phyloP scores from a whole-genome alignment of 176 grass and related monocot species.

The Tillandsia fasciculata region DNA sequence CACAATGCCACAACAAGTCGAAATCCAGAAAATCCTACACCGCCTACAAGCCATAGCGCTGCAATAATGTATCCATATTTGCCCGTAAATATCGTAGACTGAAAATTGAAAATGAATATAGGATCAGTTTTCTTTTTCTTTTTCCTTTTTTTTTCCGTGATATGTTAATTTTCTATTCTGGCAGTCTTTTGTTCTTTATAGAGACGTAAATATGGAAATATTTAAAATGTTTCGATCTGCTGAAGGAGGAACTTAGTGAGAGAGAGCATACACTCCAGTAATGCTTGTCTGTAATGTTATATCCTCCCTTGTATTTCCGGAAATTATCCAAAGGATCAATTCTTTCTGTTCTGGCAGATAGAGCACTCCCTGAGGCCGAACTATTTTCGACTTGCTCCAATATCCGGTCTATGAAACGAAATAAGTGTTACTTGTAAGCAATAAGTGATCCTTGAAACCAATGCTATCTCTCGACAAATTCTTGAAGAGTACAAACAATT shows the following conservation, averaged over 20 bases:
- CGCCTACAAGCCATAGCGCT: conserved; percentile 57
- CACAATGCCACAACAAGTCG: conserved; percentile 35
- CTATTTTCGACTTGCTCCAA: conserved; percentile 19
- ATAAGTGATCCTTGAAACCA: conserved; percentile 1
- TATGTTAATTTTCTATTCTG: too few relatives aligned
- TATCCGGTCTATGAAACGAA: conserved; percentile 18
- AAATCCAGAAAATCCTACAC: conserved; percentile 22
- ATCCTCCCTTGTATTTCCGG: conserved; percentile 69
- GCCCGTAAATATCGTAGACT: conserved; percentile 90
- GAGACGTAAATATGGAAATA: too few relatives aligned
- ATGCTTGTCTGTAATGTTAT: conserved; percentile 75
- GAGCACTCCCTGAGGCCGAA: conserved; percentile 14
- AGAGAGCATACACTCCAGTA: conserved; percentile 86
- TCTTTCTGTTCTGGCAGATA: conserved; percentile 49
- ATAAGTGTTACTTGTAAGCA: conserved; percentile 14
- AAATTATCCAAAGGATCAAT: conserved; percentile 58
- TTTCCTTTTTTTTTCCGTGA: background rate
- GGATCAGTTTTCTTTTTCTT: conserved; percentile 2
- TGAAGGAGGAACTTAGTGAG: conserved; percentile 6
- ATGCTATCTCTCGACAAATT: too few relatives aligned
- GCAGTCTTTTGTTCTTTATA: too few relatives aligned
- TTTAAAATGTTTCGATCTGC: background rate
- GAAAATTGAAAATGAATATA: conserved; percentile 37
- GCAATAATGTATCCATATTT: conserved; percentile 66
- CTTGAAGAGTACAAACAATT: too few relatives aligned